Evolutionary conservation across 1,139 yeast genomes (phyloP), one percentile per base, ranked within the genome.

Genomic region (Yamadazyma conglobata): DNA sequence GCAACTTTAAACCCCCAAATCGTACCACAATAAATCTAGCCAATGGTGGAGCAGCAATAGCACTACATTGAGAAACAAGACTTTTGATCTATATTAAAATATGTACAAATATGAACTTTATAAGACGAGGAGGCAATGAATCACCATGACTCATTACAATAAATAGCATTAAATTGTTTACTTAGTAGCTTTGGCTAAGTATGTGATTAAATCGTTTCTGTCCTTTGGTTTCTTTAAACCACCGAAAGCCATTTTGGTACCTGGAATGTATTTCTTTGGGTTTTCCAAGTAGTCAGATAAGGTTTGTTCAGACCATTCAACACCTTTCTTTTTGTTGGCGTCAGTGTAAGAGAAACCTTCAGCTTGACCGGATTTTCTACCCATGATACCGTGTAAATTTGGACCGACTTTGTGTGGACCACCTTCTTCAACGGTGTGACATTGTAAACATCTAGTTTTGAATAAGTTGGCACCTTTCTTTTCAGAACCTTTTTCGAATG

Each of bases 171-270:
- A n/a, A n/a, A n/a, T n/a, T n/a, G 22, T 10, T 67, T 77, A 77
- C 67, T 78, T 78, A 64, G 86, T 70, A 48, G 96, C 95, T 43
- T 65, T 64, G 52, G 72, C 76, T 73, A 89, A 79, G 84, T 87
- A 91, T 53, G 98, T 77, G 56, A 91, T 70, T 66, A 91, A 75
- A 65, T 91, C 97, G 72, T 87, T 85, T 81, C 97, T 87, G 77
- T 91, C 98, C 84, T 88, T 91, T 49, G 89, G 80, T 80, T 91
- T 91, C 91, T 91, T 91, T 70, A 91, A 81, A 73, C 98, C 98
- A 73, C 96, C 98, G 58, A 91, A 91, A 48, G 98, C 98, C 98
- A 91, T 91, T 83, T 91, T 91, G 74, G 97, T 91, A 70, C 98
- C 98, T 60, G 98, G 98, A 54, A 91, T 88, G 76, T 88, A 91